Evolutionary conservation across 257 asterid species (phyloP).

Genomic region (Solanum tacnaense): DNA sequence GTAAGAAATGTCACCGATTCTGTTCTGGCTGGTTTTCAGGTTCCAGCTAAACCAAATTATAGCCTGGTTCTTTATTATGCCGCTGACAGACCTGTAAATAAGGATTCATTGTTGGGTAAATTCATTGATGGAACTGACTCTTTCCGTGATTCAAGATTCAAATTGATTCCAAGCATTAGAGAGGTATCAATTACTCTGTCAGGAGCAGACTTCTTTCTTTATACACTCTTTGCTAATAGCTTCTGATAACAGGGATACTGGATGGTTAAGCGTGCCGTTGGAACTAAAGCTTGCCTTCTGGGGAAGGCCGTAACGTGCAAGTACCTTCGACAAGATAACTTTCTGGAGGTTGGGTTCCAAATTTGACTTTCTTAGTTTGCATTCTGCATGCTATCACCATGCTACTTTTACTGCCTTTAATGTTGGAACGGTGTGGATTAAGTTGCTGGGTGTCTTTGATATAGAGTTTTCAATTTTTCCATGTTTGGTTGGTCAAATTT

Average conservation of each 20-base stretch:
- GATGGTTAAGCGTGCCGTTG: constrained; percentile 99
- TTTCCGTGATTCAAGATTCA: constrained; percentile 93
- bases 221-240: background rate
- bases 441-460: background rate
- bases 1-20: background rate
- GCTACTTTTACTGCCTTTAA: background rate
- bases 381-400: background rate
- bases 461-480: background rate
- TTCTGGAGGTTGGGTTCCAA: constrained; percentile 69
- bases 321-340: constrained; percentile 88
- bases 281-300: constrained; percentile 92
- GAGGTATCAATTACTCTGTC: constrained; percentile 41
- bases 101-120: constrained; percentile 70
- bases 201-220: background rate
- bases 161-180: constrained; percentile 92
- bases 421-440: background rate
- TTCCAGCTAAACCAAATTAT: constrained; percentile 94
- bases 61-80: constrained; percentile 92
- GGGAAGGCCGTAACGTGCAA: constrained; percentile 96
- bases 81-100: constrained; percentile 74
- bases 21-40: constrained; percentile 41
- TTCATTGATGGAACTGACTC: constrained; percentile 76
- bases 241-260: constrained; percentile 65
- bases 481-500: background rate
- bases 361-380: background rate